Evolutionary conservation across 495 filamentous ascomycete genomes (phyloP), one percentile per base, ranked within the genome.

Genomic region (Massariosphaeria phaeospora): DNA sequence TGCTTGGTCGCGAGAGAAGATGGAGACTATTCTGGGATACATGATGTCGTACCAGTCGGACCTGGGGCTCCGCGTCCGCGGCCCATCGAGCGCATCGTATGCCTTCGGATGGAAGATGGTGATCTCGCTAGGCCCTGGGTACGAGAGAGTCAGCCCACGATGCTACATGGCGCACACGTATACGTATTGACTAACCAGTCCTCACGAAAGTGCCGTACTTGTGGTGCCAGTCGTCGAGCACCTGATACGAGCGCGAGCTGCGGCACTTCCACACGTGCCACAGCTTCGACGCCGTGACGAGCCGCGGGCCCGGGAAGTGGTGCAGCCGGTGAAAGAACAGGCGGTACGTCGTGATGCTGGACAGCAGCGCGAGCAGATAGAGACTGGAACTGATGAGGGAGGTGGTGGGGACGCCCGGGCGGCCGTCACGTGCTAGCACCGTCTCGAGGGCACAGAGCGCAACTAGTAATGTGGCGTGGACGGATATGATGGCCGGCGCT

Each of bases 131-230:
- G 55, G 48, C 11, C 55, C 55, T 49, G n/a, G 6, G 12, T 1
- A 1, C 13, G 11, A 13, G n/a, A n/a, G n/a, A 26, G 1, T n/a
- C 11, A 17, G 7, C 20, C 36, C 18, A 12, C 26, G 6, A 6
- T 8, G 18, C 18, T 13, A 43, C 8, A 21, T 18, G 18, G 8
- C 36, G 6, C n/a, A 24, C 21, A 21, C 31, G 39, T 25, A 17
- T 47, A 36, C 2, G 15, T 29, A 29, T 2, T 27, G 10, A 36
- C 41, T 17, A 21, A 57, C 53, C 53, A 20, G 55, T 58, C 24
- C 55, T 31, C 8, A 58, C 55, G 15, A 58, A 39, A 11, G 27
- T 30, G 15, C 55, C 55, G 21, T 58, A 52, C 48, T 52, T 36
- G 5, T 39, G 12, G 21, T 47, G 24, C 2, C 8, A 15, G 3